These are phyloP conservation scores for Colletotrichum siamense DNA, from an alignment of 2,329 filamentous ascomycete species.

Conservation along the genomic window DNA sequence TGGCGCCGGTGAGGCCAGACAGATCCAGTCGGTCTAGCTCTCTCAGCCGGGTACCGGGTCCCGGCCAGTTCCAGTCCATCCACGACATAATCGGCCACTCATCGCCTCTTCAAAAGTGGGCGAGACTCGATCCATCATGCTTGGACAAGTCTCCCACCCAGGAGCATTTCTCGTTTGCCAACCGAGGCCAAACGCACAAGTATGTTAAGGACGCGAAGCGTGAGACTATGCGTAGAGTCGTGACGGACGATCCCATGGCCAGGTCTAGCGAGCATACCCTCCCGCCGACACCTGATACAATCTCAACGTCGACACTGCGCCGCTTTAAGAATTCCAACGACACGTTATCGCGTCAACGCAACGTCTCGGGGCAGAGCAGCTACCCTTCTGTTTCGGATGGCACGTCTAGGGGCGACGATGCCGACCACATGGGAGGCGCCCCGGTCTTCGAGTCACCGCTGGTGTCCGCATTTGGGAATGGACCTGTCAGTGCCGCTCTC, in stretches of 20 bases:
- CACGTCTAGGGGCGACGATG: slow-evolving; percentile 23
- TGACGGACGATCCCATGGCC: slow-evolving; percentile 50
- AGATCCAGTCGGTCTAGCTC: slow-evolving; percentile 32
- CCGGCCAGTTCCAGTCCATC: slow-evolving; percentile 49
- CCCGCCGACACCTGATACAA: slow-evolving; percentile 65
- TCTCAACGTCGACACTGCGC: slow-evolving; percentile 60
- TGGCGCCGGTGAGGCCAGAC: neutral
- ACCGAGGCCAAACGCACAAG: slow-evolving; percentile 26
- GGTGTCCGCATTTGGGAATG: slow-evolving; percentile 35
- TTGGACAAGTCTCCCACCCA: slow-evolving; percentile 32
- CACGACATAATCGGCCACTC: slow-evolving; percentile 48
- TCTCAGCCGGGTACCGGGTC: slow-evolving; percentile 31
- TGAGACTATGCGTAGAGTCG: slow-evolving; percentile 51
- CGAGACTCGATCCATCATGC: slow-evolving; percentile 42
- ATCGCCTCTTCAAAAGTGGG: slow-evolving; percentile 58
- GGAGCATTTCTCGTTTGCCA: slow-evolving; percentile 26
- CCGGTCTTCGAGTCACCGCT: slow-evolving; percentile 32
- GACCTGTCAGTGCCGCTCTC: slow-evolving; percentile 19
- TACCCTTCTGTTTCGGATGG: slow-evolving; percentile 34
- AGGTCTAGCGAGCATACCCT: slow-evolving; percentile 49
- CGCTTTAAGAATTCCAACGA: slow-evolving; percentile 58
- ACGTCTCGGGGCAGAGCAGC: slow-evolving; percentile 32
- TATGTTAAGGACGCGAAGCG: slow-evolving; percentile 52
- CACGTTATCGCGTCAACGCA: slow-evolving; percentile 41
- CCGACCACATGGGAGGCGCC: slow-evolving; percentile 21